phyloP scores from a whole-genome alignment of 2,329 filamentous ascomycete species.

The Aspergillus carbonarius region DNA sequence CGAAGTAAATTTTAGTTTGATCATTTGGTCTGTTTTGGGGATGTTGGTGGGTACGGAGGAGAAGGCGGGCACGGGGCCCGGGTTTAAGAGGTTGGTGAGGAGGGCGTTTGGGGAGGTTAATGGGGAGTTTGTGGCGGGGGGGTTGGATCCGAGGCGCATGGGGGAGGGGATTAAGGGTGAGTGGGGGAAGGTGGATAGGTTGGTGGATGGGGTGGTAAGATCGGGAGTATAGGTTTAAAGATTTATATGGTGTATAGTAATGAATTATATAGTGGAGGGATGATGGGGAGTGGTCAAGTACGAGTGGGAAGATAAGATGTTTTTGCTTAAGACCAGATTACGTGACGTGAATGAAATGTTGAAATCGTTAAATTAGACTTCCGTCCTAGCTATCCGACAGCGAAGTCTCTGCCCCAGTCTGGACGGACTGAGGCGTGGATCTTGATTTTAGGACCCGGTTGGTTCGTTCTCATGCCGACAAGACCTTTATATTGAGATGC shows the following conservation, averaged over 20 bases:
- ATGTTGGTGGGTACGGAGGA: constrained; percentile 26
- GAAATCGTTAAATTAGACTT: constrained; percentile 26
- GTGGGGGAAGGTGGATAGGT: constrained; percentile 50
- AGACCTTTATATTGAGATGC: constrained; percentile 42
- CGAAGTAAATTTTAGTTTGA: constrained; percentile 29
- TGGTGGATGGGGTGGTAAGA: constrained; percentile 29
- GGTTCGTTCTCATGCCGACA: constrained; percentile 34
- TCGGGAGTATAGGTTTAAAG: constrained; percentile 16
- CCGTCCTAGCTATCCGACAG: constrained; percentile 17
- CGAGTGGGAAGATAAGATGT: background rate
- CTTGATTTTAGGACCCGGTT: constrained; percentile 16
- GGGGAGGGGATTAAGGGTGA: constrained; percentile 35
- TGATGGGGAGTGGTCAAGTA: background rate
- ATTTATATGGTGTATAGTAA: background rate
- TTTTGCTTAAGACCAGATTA: background rate
- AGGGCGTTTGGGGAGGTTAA: constrained; percentile 28
- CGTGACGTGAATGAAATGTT: background rate
- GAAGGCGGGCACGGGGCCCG: constrained; percentile 31
- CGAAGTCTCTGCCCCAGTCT: constrained; percentile 11
- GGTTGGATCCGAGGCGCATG: constrained; percentile 26
- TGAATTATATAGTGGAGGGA: constrained; percentile 16
- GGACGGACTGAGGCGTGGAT: constrained; percentile 8
- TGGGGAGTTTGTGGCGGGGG: constrained; percentile 26
- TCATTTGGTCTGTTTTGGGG: constrained; percentile 36
- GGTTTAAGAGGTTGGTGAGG: constrained; percentile 28